Evolutionary conservation across 78 protist genomes (phyloP), one percentile per base, ranked within the genome.

Genomic region (Dictyostelium purpureum): DNA sequence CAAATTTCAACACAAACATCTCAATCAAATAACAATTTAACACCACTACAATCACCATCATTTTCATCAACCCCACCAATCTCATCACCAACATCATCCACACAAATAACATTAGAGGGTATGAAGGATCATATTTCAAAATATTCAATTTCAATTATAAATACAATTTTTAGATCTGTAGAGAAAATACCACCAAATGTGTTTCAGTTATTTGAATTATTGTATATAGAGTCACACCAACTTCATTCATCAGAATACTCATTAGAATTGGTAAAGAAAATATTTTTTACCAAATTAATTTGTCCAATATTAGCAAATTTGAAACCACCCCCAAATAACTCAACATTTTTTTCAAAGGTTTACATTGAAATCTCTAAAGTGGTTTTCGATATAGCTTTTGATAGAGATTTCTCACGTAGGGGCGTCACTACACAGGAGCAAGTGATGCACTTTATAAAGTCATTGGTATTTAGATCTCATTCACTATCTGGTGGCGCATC

Each of bases 141-240:
- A 35, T 73, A 33, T 73, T 52, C 92, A 26, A 59, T 26, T 21
- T 73, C 81, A 12, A 85, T 85, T 24, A 61, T 85, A 31, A 85
- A 37, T 33, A 52, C 59, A 26, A 54, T 85, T 28, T 85, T 77
- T 49, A 54, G 77, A 61, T 70, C 90, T 2, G 16, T 51, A 26
- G 90, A 82, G 26, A 82, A 82, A 40, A n/a, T 85, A 16, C 71
- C 92, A 59, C 49, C 71, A n/a, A 52, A 33, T 11, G 56, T 77
- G 6, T 52, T 47, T n/a, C 51, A 73, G 6, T 35, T 85, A 18
- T 49, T 85, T 65, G 57, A 85, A 26, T 28, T 70, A 11, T 51
- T 85, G 12, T 70, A 61, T 26, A n/a, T 33, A 10, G 75, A 85
- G 18, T 73, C 79, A 10, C 35, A 37, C 6, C 16, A 33, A 24